A percentile compares a stretch with the other conserved stretches of the same genome.
phyloP scores from a whole-genome alignment of 768 basidiomycete genomes.

The Chlorophyllum brunneum region DNA sequence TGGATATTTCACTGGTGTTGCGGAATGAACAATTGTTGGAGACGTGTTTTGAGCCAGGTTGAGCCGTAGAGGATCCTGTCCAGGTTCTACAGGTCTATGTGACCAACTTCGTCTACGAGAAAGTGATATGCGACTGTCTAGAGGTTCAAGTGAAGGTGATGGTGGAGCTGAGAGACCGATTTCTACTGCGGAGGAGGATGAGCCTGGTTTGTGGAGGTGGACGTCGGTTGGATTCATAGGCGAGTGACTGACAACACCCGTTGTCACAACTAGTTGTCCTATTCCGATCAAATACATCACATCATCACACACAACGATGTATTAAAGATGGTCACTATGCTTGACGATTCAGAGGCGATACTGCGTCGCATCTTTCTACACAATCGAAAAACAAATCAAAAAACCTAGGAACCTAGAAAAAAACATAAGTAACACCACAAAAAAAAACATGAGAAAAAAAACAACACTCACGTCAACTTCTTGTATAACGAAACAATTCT shows the following conservation, averaged over 20 bases:
- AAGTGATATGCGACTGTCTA: slow-evolving; percentile 33
- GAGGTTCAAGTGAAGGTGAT: slow-evolving; percentile 56
- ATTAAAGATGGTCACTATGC: too few species aligned
- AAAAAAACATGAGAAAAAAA: slow-evolving; percentile 2
- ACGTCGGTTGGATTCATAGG: slow-evolving; percentile 33
- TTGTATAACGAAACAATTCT: slow-evolving; percentile 73
- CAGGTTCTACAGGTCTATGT: slow-evolving; percentile 34
- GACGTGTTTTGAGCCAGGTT: slow-evolving; percentile 18
- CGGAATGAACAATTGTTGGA: background rate
- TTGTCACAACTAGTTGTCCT: background rate
- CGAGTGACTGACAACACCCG: background rate
- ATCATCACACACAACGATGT: too few species aligned
- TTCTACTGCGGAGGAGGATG: slow-evolving; percentile 58
- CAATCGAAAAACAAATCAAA: slow-evolving; percentile 63
- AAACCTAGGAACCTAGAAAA: slow-evolving; percentile 55
- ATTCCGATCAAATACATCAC: background rate
- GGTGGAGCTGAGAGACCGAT: slow-evolving; percentile 47
- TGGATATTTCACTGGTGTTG: slow-evolving; percentile 6
- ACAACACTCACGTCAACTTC: slow-evolving; percentile 54
- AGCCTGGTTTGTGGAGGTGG: slow-evolving; percentile 25
- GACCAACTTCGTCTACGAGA: slow-evolving; percentile 64
- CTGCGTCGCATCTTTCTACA: slow-evolving; percentile 51
- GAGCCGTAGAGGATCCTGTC: slow-evolving; percentile 45
- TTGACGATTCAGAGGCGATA: slow-evolving; percentile 69
- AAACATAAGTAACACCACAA: background rate